phyloP scores from a whole-genome alignment of 2,329 filamentous ascomycete genomes.

The Helminthosporium solani region DNA sequence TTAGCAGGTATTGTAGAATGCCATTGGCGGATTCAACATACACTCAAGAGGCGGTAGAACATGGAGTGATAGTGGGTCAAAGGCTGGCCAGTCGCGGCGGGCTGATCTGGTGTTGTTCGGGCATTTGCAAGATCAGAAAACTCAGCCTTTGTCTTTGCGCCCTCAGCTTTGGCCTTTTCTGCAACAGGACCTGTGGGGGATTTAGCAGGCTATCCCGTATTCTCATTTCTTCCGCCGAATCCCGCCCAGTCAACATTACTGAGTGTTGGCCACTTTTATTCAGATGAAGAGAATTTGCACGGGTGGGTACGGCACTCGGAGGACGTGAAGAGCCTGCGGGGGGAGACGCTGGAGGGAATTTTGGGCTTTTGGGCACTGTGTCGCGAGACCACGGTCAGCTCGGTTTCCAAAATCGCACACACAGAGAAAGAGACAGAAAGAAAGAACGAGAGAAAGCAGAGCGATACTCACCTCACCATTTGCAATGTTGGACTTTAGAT shows the following conservation, averaged over 20 bases:
- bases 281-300: background rate
- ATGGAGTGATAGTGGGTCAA: slow-evolving; percentile 68
- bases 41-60: slow-evolving; percentile 65
- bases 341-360: slow-evolving; percentile 7
- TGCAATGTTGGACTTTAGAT: slow-evolving; percentile 43
- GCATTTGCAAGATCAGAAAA: slow-evolving; percentile 59
- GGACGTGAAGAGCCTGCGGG: background rate
- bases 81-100: slow-evolving; percentile 61
- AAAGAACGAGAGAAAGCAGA: too few species aligned
- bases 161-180: slow-evolving; percentile 58
- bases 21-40: slow-evolving; percentile 38
- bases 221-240: background rate
- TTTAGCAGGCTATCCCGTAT: slow-evolving; percentile 22
- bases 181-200: slow-evolving; percentile 53
- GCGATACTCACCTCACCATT: slow-evolving; percentile 48
- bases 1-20: slow-evolving; percentile 11
- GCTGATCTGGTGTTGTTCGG: slow-evolving; percentile 54
- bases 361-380: slow-evolving; percentile 25
- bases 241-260: background rate
- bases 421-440: too few species aligned
- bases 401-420: slow-evolving; percentile 3
- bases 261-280: background rate
- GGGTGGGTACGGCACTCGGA: background rate
- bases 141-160: slow-evolving; percentile 57
- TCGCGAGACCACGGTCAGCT: slow-evolving; percentile 34